Conservation (phyloP, 148 eudicot species). For the Rhododendron molle region DNA sequence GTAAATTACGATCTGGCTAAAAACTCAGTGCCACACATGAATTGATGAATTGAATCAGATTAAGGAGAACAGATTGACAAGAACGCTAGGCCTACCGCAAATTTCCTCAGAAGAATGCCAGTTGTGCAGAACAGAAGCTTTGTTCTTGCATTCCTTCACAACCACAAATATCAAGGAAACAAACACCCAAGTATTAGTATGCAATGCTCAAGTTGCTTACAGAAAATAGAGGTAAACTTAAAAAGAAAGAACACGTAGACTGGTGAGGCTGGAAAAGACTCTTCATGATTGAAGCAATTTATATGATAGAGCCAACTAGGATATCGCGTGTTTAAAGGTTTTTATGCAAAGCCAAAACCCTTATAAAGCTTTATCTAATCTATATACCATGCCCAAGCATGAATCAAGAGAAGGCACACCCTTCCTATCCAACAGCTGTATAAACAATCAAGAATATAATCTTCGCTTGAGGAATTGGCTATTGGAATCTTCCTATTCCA, state of each 20-base stretch:
- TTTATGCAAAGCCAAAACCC: background rate
- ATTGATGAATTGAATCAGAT: background rate
- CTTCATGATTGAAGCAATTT: background rate
- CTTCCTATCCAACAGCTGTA: background rate
- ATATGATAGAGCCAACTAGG: background rate
- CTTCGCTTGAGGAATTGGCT: background rate
- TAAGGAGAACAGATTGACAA: background rate
- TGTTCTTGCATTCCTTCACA: conserved; percentile 71
- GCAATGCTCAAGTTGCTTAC: background rate
- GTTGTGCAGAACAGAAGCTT: conserved; percentile 97
- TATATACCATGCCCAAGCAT: background rate
- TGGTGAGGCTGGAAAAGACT: background rate
- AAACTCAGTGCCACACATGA: background rate
- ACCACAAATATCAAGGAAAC: conserved; percentile 6
- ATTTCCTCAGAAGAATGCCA: conserved; percentile 88
- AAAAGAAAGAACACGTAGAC: background rate
- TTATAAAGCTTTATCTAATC: background rate
- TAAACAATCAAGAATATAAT: background rate
- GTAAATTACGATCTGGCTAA: background rate
- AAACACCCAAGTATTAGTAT: conserved; percentile 6
- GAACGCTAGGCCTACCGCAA: conserved; percentile 53
- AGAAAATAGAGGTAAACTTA: background rate
- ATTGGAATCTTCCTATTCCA: background rate
- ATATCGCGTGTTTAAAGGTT: background rate
- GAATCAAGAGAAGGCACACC: background rate